phyloP scores from a whole-genome alignment of 495 filamentous ascomycete genomes.

The Aspergillus sparsus region DNA sequence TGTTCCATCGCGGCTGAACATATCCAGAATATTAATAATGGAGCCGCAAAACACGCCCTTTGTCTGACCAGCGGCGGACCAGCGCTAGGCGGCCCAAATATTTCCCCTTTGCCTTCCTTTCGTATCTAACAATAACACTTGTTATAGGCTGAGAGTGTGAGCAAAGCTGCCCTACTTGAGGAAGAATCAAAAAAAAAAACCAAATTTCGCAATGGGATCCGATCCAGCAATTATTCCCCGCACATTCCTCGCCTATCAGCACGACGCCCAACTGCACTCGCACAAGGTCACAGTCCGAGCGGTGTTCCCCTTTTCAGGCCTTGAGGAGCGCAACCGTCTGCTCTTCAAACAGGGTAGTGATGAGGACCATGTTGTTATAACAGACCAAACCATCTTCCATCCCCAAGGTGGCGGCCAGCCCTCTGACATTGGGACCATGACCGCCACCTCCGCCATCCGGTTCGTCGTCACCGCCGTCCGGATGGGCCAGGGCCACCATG shows the following conservation, averaged over 20 bases:
- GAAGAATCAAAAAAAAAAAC: not conserved
- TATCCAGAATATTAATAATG: too few species aligned
- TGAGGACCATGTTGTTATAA: constrained; percentile 53
- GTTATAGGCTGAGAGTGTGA: not conserved
- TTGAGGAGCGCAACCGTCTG: constrained; percentile 45
- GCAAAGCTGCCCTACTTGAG: not conserved
- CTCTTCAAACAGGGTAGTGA: constrained; percentile 53
- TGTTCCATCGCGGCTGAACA: too few species aligned
- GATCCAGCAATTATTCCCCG: constrained; percentile 20
- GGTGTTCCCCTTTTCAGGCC: constrained; percentile 45
- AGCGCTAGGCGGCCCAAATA: too few species aligned
- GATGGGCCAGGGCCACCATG: constrained; percentile 37
- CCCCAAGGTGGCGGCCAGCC: constrained; percentile 69
- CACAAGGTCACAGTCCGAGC: constrained; percentile 46
- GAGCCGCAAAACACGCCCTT: too few species aligned
- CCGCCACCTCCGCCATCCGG: constrained; percentile 16
- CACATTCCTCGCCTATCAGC: constrained; percentile 56
- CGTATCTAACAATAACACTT: too few species aligned
- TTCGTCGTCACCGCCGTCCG: constrained; percentile 54
- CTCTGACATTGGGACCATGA: constrained; percentile 58
- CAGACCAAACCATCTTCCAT: constrained; percentile 64
- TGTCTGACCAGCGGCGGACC: too few species aligned
- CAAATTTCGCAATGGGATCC: not conserved
- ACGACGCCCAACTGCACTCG: constrained; percentile 50
- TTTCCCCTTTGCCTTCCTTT: too few species aligned